Evolutionary conservation across 2,329 filamentous ascomycete genomes (phyloP).

Genomic region (Calonectria pseudoreteaudii): DNA sequence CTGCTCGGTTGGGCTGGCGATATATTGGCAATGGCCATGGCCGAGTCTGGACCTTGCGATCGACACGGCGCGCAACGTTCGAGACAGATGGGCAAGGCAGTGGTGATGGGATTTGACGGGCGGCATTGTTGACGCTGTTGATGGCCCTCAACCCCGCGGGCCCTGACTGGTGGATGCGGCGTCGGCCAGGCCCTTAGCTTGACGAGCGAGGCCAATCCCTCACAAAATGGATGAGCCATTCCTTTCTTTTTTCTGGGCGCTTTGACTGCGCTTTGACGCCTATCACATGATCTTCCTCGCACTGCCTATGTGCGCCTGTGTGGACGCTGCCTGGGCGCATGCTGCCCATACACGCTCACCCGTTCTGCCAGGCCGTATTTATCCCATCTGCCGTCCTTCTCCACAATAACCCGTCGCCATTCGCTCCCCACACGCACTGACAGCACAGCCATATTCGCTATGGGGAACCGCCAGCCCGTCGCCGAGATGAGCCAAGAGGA

Average conservation of each 20-base stretch:
- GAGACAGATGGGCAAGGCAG: background rate
- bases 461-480: background rate
- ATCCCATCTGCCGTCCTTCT: background rate
- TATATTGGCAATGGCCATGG: background rate
- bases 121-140: background rate
- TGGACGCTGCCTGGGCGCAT: too few species aligned
- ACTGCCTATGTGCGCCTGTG: background rate
- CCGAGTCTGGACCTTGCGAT: background rate
- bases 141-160: background rate
- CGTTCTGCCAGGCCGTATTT: background rate
- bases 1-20: background rate
- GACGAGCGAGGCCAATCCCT: background rate
- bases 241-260: background rate
- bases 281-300: background rate
- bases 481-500: slow-evolving; percentile 15
- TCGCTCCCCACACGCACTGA: slow-evolving; percentile 3
- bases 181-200: background rate
- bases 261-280: slow-evolving; percentile 1
- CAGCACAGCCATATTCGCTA: background rate
- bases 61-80: background rate
- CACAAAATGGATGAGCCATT: background rate
- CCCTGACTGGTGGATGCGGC: background rate
- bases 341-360: too few species aligned
- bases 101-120: background rate
- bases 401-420: slow-evolving; percentile 1